These are phyloP conservation scores for Xerocomus spinulosus DNA, from an alignment of 768 basidiomycete genomes.

Conservation along the genomic window DNA sequence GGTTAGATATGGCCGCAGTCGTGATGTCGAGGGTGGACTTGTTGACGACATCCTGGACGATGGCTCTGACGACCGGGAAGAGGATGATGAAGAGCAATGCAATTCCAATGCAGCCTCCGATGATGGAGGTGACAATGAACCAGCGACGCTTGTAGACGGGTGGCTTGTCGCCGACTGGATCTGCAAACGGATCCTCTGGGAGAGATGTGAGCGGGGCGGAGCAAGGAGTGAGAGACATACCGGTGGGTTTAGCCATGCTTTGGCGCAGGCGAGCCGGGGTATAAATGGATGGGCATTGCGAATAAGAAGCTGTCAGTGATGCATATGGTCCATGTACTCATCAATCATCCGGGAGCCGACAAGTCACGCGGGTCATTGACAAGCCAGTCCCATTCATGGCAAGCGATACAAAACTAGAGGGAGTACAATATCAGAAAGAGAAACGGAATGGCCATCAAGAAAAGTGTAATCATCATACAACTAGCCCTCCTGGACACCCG, in stretches of 20 bases:
- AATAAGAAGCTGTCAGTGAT: too few species aligned
- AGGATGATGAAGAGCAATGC: slow-evolving; percentile 62
- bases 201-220: not conserved
- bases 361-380: too few species aligned
- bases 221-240: too few species aligned
- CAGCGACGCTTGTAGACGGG: slow-evolving; percentile 60
- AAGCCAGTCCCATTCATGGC: too few species aligned
- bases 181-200: too few species aligned
- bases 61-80: slow-evolving; percentile 64
- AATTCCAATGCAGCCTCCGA: slow-evolving; percentile 50
- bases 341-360: too few species aligned
- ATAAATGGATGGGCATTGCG: too few species aligned
- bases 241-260: too few species aligned
- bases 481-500: slow-evolving; percentile 4
- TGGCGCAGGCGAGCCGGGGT: not conserved
- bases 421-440: not conserved
- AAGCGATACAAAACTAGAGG: slow-evolving; percentile 16
- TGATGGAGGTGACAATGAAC: slow-evolving; percentile 57
- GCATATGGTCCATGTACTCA: too few species aligned
- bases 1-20: slow-evolving; percentile 45
- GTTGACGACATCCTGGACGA: slow-evolving; percentile 62
- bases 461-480: too few species aligned
- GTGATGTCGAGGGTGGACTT: slow-evolving; percentile 50
- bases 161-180: slow-evolving; percentile 12
- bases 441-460: not conserved